Base-by-base conservation (phyloP, 108 stramenopile genomes). In the Cyclostephanos tholiformis region DNA sequence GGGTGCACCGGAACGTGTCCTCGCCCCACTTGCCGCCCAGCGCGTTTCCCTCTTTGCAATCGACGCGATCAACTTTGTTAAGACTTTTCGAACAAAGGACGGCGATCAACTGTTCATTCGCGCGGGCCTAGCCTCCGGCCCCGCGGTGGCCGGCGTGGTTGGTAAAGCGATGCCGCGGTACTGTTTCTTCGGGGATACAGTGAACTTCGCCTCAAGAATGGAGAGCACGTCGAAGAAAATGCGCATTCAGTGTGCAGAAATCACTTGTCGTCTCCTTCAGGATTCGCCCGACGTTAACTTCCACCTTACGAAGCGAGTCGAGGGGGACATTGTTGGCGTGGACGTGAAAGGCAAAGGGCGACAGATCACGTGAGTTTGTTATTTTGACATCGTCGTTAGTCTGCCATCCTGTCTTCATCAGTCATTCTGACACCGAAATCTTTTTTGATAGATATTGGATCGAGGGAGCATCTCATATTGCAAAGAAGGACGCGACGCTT, bases 161-260 rank as follows among this genome's bases (percentile, higher is more conserved):
- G 77, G 77, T 12, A 14, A 65, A 12, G 65, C 77, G 23, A 78
- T 78, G 77, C 77, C 77, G 16, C 63, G 77, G 17, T 78, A 78
- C n/a, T 78, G 77, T 56, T 78, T 78, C 56, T 78, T 78, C 73
- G 77, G 77, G 0, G 73, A 74, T 46, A 74, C 74, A 0, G 75
- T 76, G 2, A 76, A 76, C 39, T 76, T 76, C 32, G 75, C 75
- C 0, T 63, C 60, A n/a, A 36, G 75, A 23, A 76, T 76, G 75
- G 75, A 76, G 32, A 62, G 59, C 55, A 75, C 75, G 1, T 69
- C 67, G 4, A 68, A 65, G 22, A 80, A 74, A 16, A 80, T 75
- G 74, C 70, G 48, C 23, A 80, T 80, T 14, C 79, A 80, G 35
- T 57, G 67, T 29, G 29, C 65, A 0, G 79, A 80, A 3, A 22